phyloP scores from a whole-genome alignment of 2,329 filamentous ascomycete species.

The Cladosporium phlei region DNA sequence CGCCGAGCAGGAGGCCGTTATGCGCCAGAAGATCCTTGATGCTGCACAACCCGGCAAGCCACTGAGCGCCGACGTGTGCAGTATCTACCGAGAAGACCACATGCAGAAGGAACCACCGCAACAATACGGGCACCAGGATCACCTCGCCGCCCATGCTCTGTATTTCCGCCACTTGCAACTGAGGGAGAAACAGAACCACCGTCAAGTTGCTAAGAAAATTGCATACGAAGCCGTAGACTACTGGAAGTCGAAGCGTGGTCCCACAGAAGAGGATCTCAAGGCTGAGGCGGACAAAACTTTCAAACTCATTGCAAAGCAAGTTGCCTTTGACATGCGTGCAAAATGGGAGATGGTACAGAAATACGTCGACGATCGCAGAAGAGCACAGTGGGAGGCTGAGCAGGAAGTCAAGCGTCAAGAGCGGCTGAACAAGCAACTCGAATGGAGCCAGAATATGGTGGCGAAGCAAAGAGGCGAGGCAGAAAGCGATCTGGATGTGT shows the following conservation, averaged over 20 bases:
- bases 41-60: slow-evolving; percentile 72
- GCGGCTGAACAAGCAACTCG: slow-evolving; percentile 57
- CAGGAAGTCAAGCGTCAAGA: slow-evolving; percentile 66
- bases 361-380: slow-evolving; percentile 54
- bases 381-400: slow-evolving; percentile 57
- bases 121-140: slow-evolving; percentile 84
- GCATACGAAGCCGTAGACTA: slow-evolving; percentile 74
- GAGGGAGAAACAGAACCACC: slow-evolving; percentile 73
- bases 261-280: slow-evolving; percentile 74
- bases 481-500: slow-evolving; percentile 21
- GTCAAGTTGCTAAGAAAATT: slow-evolving; percentile 68
- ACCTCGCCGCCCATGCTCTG: slow-evolving; percentile 71
- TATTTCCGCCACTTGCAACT: slow-evolving; percentile 77
- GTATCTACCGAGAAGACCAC: slow-evolving; percentile 47
- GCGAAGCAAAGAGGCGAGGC: slow-evolving; percentile 28
- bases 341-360: slow-evolving; percentile 56
- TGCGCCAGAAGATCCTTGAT: slow-evolving; percentile 54
- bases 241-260: slow-evolving; percentile 69
- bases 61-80: slow-evolving; percentile 61
- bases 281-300: slow-evolving; percentile 64
- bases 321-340: slow-evolving; percentile 60
- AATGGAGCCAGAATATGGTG: slow-evolving; percentile 29
- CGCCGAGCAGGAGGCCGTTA: slow-evolving; percentile 26
- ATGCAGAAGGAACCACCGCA: slow-evolving; percentile 63
- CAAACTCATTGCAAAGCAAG: slow-evolving; percentile 66